These are phyloP conservation scores for Globisporangium echinulatum DNA, from an alignment of 352 stramenopile genomes.

Conservation along the genomic window DNA sequence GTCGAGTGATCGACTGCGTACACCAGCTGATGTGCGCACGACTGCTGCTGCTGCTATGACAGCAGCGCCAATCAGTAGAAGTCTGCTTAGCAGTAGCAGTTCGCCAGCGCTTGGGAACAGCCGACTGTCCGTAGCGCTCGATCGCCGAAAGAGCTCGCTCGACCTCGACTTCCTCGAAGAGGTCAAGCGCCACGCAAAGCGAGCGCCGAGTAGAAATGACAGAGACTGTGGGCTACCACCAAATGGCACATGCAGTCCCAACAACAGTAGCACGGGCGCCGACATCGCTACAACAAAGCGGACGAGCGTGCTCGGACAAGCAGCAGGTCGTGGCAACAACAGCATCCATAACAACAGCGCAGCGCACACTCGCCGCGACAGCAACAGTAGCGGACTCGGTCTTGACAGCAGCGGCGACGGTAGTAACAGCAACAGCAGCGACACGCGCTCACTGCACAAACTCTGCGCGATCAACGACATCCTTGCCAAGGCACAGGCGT, in stretches of 20 bases:
- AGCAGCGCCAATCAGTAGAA: conserved; percentile 4
- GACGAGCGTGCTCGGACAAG: not conserved
- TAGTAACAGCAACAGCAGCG: not conserved
- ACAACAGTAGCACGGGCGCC: not conserved
- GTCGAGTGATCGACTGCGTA: not conserved
- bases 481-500: conserved; percentile 40
- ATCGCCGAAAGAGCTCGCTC: conserved; percentile 29
- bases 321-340: not conserved
- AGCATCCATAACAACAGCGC: not conserved
- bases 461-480: conserved; percentile 62
- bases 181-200: conserved; percentile 26
- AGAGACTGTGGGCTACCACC: conserved; percentile 1
- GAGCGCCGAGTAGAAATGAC: conserved; percentile 7
- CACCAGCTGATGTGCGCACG: not conserved
- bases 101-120: not conserved
- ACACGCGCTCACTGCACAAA: conserved; percentile 27
- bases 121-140: not conserved
- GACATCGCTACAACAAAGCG: not conserved
- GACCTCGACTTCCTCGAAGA: conserved; percentile 47
- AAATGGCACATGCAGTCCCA: not conserved
- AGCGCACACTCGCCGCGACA: not conserved
- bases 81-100: conserved; percentile 1
- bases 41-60: not conserved
- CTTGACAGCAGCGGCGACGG: not conserved
- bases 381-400: not conserved